Percentiles rank a stretch among this genome's conserved stretches.
Conservation (phyloP, 2,329 filamentous ascomycete genomes). For the Alternaria novae-zelandiae region DNA sequence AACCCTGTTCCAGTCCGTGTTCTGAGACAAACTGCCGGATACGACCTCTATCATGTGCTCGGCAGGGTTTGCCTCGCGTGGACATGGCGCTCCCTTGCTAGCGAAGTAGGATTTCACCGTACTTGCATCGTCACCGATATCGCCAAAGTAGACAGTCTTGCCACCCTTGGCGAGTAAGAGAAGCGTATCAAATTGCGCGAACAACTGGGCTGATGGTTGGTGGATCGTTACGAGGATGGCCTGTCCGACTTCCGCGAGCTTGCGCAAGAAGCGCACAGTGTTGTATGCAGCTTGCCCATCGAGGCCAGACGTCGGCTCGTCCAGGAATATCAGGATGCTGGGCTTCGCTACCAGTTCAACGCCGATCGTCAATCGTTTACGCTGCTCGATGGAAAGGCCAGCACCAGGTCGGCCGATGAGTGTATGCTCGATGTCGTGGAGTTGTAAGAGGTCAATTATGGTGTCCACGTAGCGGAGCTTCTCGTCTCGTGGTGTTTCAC, state of each 20-base stretch:
- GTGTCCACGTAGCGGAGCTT: constrained; percentile 67
- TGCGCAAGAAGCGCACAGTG: not conserved
- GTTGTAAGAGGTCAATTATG: constrained; percentile 63
- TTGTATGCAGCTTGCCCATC: constrained; percentile 46
- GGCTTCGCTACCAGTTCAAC: constrained; percentile 67
- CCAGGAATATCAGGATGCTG: constrained; percentile 73
- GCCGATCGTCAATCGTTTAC: constrained; percentile 58
- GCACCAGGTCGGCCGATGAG: constrained; percentile 45
- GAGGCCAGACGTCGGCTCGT: constrained; percentile 76
- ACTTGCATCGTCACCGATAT: constrained; percentile 74
- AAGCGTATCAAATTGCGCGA: constrained; percentile 82
- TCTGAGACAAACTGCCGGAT: constrained; percentile 8
- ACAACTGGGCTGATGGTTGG: constrained; percentile 80
- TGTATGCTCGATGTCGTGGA: constrained; percentile 65
- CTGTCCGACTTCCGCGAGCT: not conserved
- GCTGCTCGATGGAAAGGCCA: constrained; percentile 35
- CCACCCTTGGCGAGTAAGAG: constrained; percentile 77
- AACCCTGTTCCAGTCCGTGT: constrained; percentile 35
- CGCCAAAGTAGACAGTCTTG: constrained; percentile 79
- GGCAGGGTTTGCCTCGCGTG: constrained; percentile 57
- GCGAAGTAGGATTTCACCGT: constrained; percentile 65
- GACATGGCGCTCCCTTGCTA: constrained; percentile 61
- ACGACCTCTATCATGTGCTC: constrained; percentile 86
- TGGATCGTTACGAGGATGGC: constrained; percentile 75
- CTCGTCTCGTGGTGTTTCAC: constrained; percentile 58